These are phyloP conservation scores for Rhizopus sp. DNA, from an alignment of 371 early-diverging fungal genomes.

Conservation along the genomic window DNA sequence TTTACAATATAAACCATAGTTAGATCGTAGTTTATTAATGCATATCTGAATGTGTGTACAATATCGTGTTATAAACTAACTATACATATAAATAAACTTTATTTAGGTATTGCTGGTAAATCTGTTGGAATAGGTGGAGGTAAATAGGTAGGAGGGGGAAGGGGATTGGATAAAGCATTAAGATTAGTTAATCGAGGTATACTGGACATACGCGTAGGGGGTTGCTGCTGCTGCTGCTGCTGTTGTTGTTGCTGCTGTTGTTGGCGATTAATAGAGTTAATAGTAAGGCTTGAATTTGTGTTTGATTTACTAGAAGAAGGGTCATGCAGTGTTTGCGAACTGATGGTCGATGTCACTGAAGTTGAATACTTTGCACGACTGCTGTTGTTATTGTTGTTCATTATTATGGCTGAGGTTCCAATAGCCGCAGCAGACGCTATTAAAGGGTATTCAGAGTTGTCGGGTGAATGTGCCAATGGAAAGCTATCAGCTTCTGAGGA, in stretches of 20 bases:
- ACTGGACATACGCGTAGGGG: slow-evolving; percentile 21
- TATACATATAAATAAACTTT: neutral
- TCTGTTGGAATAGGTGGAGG: slow-evolving; percentile 32
- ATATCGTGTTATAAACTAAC: no score
- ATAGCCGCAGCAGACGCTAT: slow-evolving; percentile 36
- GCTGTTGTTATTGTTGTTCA: slow-evolving; percentile 3
- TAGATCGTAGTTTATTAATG: no score
- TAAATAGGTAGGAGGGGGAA: slow-evolving; percentile 33
- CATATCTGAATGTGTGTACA: no score
- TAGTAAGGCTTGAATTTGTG: neutral
- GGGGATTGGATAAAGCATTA: neutral
- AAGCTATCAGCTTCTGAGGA: slow-evolving; percentile 31
- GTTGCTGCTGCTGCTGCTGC: no score
- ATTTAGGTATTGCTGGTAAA: slow-evolving; percentile 27
- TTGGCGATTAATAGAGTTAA: slow-evolving; percentile 5
- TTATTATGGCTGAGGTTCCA: slow-evolving; percentile 3
- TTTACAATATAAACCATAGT: no score
- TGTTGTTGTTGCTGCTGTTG: neutral
- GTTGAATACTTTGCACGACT: slow-evolving; percentile 3
- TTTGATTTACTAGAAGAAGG: neutral
- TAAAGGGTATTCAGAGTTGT: slow-evolving; percentile 38
- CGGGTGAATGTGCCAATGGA: slow-evolving; percentile 34
- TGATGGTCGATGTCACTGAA: slow-evolving; percentile 5
- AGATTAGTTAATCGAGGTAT: slow-evolving; percentile 21
- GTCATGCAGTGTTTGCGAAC: slow-evolving; percentile 14